Conservation (phyloP, 1,139 yeast genomes). For the Candida neerlandica region DNA sequence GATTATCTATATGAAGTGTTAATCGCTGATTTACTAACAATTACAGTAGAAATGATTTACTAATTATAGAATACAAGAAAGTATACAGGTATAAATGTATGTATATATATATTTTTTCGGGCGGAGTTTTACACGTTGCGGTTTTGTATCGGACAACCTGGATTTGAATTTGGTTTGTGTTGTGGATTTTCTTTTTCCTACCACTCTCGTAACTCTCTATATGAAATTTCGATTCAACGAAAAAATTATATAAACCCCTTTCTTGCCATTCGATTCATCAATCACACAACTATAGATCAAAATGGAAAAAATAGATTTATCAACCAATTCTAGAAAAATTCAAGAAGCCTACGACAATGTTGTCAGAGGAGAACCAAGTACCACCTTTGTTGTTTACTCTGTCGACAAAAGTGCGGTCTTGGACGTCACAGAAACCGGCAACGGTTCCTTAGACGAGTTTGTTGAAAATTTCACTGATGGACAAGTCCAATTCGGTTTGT, state of each 20-base stretch:
- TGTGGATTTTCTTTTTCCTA: background rate
- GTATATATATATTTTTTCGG: background rate
- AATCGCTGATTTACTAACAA: too few relatives aligned
- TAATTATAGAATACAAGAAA: too few relatives aligned
- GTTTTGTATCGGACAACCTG: too few relatives aligned
- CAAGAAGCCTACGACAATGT: conserved; percentile 65
- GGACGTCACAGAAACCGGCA: conserved; percentile 58
- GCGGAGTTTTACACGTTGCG: background rate
- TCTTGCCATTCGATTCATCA: background rate
- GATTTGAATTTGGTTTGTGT: background rate
- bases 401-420: conserved; percentile 61
- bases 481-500: conserved; percentile 86
- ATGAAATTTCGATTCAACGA: conserved; percentile 1
- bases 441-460: conserved; percentile 74
- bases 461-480: conserved; percentile 84
- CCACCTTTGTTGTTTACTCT: conserved; percentile 64
- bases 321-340: conserved; percentile 60
- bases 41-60: too few relatives aligned
- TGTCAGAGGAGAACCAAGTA: conserved; percentile 59
- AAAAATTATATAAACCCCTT: background rate
- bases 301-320: conserved; percentile 61
- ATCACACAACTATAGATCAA: conserved; percentile 2
- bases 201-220: background rate
- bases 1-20: too few relatives aligned
- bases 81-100: too few relatives aligned